Evolutionary conservation across 2,329 filamentous ascomycete genomes (phyloP).

Genomic region (Apiospora hydei): DNA sequence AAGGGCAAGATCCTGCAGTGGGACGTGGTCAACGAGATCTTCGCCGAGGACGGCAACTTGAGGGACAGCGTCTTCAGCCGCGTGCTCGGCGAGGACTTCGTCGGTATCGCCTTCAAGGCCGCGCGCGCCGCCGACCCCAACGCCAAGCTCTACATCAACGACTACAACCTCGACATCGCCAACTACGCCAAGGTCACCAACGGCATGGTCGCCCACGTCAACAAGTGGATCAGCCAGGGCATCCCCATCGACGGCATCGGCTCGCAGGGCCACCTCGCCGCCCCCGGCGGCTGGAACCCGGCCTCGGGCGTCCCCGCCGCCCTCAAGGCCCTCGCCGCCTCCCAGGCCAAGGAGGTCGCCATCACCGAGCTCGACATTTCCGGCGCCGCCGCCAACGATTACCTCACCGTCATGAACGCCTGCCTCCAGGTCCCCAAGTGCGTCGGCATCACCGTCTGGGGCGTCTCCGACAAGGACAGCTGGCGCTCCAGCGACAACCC

Average conservation of each 20-base stretch:
- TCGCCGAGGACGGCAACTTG: slow-evolving; percentile 63
- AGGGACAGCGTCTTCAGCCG: slow-evolving; percentile 67
- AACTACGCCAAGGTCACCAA: slow-evolving; percentile 60
- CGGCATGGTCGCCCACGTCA: slow-evolving; percentile 56
- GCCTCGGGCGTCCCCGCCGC: slow-evolving; percentile 49
- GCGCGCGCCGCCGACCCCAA: slow-evolving; percentile 69
- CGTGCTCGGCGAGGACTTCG: slow-evolving; percentile 71
- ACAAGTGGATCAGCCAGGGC: slow-evolving; percentile 56
- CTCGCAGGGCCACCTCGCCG: slow-evolving; percentile 55
- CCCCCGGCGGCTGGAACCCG: slow-evolving; percentile 36
- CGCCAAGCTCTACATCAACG: slow-evolving; percentile 77
- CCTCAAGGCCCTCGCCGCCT: slow-evolving; percentile 51
- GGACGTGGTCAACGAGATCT: slow-evolving; percentile 69
- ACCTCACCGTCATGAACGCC: slow-evolving; percentile 49
- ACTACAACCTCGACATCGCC: slow-evolving; percentile 69
- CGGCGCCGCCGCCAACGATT: slow-evolving; percentile 52
- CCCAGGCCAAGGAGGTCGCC: slow-evolving; percentile 54
- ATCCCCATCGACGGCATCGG: slow-evolving; percentile 65
- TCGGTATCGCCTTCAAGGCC: slow-evolving; percentile 72
- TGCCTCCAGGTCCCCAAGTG: slow-evolving; percentile 56
- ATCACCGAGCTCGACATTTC: slow-evolving; percentile 65
- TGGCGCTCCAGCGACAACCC: slow-evolving; percentile 28
- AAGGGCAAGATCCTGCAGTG: slow-evolving; percentile 61
- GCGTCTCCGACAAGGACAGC: slow-evolving; percentile 31
- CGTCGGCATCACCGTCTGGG: slow-evolving; percentile 59